Evolutionary conservation across 371 early-diverging fungal genomes (phyloP), one percentile per base, ranked within the genome.

Genomic region (Mortierella sp.): DNA sequence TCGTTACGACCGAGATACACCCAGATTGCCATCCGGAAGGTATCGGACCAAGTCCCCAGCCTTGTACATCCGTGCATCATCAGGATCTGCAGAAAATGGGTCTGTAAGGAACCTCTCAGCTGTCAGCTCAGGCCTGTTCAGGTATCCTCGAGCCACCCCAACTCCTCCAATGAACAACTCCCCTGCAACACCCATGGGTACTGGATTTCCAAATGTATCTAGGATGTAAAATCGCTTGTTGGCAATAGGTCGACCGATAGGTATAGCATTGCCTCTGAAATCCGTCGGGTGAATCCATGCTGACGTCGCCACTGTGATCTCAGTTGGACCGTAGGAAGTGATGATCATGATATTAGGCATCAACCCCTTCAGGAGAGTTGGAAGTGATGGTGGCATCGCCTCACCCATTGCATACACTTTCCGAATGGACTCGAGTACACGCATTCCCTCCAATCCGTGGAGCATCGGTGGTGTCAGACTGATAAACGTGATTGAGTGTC

Each of bases 1-100:
- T 72, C 72, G 14, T 45, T 56, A 3, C 72, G 66, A 12, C 72
- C 72, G 4, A 72, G 10, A 34, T 37, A 60, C 25, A 60, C 57
- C 67, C 22, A 72, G 22, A 31, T 57, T 56, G 34, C 72, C 61
- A 28, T 72, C 57, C 0, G 66, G 65, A 8, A 60, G 61, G 16
- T 48, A 69, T 14, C 76, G 47, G 8, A 28, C 81, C 40, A 39
- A 24, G 40, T 54, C 54, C 1, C 54, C 54, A 14, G 54, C 40
- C 54, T 34, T 54, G 54, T 54, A 54, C 54, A 54, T 54, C 24
- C 19, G 29, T 2, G 19, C 24, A 3, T 44, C 62, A 40, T 40
- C 54, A 10, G 19, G 12, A 3, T 40, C 39, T 3, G 10, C 24
- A 10, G 39, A 1, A 24, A 34, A 54, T 5, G 55, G 50, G 12